Evolutionary conservation across 352 stramenopile species (phyloP).

Genomic region (Elongisporangium anandrum): DNA sequence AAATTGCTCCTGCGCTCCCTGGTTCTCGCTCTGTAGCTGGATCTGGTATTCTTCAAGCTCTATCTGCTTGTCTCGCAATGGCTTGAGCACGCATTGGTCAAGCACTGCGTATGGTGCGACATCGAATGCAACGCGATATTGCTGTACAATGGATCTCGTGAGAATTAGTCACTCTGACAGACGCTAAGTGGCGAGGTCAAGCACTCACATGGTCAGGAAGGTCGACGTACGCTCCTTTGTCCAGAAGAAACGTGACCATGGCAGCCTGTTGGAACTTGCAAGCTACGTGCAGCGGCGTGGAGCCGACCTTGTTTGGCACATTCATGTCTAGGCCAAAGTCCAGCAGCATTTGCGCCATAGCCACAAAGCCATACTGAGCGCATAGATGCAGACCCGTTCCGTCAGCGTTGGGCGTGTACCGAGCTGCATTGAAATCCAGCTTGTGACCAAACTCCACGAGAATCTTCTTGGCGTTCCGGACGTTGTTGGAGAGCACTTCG

Average conservation of each 20-base stretch:
- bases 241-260: conserved; percentile 32
- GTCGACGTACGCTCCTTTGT: conserved; percentile 28
- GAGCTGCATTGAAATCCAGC: conserved; percentile 33
- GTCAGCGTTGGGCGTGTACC: conserved; percentile 34
- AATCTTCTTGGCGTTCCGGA: conserved; percentile 38
- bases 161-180: too few species aligned
- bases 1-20: conserved; percentile 10
- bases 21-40: conserved; percentile 13
- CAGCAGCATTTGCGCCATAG: conserved; percentile 37
- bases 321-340: conserved; percentile 27
- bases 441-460: conserved; percentile 26
- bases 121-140: conserved; percentile 44
- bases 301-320: conserved; percentile 49
- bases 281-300: conserved; percentile 49
- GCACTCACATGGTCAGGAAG: conserved; percentile 42
- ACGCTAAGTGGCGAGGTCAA: neutral
- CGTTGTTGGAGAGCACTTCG: conserved; percentile 41
- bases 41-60: conserved; percentile 12
- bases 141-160: conserved; percentile 10
- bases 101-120: conserved; percentile 38
- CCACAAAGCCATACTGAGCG: conserved; percentile 43
- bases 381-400: conserved; percentile 48
- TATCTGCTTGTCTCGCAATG: conserved; percentile 15
- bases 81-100: conserved; percentile 32
- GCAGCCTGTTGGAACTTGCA: conserved; percentile 40